Evolutionary conservation across 2,329 filamentous ascomycete species (phyloP).

Genomic region (Cadophora luteo-olivacea): DNA sequence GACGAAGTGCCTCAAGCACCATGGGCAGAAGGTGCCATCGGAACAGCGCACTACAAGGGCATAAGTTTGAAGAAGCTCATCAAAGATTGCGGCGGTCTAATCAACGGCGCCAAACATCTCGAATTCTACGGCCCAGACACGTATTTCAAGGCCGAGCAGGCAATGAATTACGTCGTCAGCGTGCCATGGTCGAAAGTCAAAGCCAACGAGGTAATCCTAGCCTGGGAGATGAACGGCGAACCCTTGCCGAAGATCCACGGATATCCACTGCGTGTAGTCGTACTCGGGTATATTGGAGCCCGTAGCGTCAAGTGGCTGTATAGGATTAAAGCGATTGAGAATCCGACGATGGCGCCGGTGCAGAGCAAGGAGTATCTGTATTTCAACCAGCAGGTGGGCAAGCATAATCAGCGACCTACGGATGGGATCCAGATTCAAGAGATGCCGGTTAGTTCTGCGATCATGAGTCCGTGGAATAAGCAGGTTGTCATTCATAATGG

Average conservation of each 20-base stretch:
- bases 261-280: slow-evolving; percentile 66
- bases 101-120: slow-evolving; percentile 62
- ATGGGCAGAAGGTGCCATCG: slow-evolving; percentile 73
- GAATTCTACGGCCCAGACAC: slow-evolving; percentile 75
- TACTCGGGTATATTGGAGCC: slow-evolving; percentile 71
- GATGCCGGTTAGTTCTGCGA: slow-evolving; percentile 71
- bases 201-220: slow-evolving; percentile 68
- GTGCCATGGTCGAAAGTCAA: slow-evolving; percentile 74
- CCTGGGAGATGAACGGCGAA: slow-evolving; percentile 71
- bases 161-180: slow-evolving; percentile 71
- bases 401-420: slow-evolving; percentile 71
- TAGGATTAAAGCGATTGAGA: slow-evolving; percentile 64
- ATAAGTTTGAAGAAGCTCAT: slow-evolving; percentile 73
- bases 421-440: slow-evolving; percentile 72
- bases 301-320: slow-evolving; percentile 74
- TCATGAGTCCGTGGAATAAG: slow-evolving; percentile 58
- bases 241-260: slow-evolving; percentile 70
- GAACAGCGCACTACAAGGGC: slow-evolving; percentile 67
- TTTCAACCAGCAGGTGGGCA: slow-evolving; percentile 71
- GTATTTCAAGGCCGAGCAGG: slow-evolving; percentile 72
- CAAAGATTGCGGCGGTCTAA: slow-evolving; percentile 70
- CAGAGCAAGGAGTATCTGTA: slow-evolving; percentile 72
- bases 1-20: slow-evolving; percentile 59
- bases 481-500: slow-evolving; percentile 40
- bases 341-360: slow-evolving; percentile 62